A percentile compares a stretch with the other conserved stretches of the same genome.
Conservation (phyloP, 495 filamentous ascomycete genomes). For the Xylaria curta region DNA sequence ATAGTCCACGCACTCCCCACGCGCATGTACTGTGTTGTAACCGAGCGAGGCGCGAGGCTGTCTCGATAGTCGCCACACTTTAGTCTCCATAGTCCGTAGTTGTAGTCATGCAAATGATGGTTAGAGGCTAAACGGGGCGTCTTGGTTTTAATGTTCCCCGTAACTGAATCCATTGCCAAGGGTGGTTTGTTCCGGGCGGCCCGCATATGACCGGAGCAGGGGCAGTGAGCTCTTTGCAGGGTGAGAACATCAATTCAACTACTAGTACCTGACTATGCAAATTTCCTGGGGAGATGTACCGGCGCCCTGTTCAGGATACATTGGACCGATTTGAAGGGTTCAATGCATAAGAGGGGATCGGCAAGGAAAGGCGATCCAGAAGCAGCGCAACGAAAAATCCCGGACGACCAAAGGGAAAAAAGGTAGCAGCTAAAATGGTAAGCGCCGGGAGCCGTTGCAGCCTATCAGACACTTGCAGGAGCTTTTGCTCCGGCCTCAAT, state of each 20-base stretch:
- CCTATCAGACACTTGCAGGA: slow-evolving; percentile 24
- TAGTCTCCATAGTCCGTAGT: neutral
- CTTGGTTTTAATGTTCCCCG: neutral
- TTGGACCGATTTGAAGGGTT: slow-evolving; percentile 23
- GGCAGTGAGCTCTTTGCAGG: neutral
- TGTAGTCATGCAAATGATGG: slow-evolving; percentile 2
- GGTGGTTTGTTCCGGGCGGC: slow-evolving; percentile 15
- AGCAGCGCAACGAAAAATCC: slow-evolving; percentile 17
- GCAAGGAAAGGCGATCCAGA: slow-evolving; percentile 20
- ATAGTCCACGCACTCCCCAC: neutral
- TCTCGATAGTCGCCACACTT: slow-evolving; percentile 12
- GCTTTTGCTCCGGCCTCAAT: slow-evolving; percentile 27
- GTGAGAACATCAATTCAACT: neutral
- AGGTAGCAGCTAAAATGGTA: slow-evolving; percentile 24
- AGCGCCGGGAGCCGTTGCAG: slow-evolving; percentile 23
- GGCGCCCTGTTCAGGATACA: slow-evolving; percentile 9
- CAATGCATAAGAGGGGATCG: slow-evolving; percentile 19
- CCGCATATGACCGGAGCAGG: slow-evolving; percentile 15
- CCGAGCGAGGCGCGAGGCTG: slow-evolving; percentile 16
- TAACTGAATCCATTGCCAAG: slow-evolving; percentile 14
- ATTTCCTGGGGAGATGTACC: neutral
- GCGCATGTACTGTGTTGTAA: neutral
- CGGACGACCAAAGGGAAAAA: slow-evolving; percentile 8
- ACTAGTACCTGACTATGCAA: neutral
- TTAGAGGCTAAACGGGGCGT: slow-evolving; percentile 1